Evolutionary conservation across 176 grass and related monocot genomes (phyloP).

Genomic region (Neostapfia colusana): DNA sequence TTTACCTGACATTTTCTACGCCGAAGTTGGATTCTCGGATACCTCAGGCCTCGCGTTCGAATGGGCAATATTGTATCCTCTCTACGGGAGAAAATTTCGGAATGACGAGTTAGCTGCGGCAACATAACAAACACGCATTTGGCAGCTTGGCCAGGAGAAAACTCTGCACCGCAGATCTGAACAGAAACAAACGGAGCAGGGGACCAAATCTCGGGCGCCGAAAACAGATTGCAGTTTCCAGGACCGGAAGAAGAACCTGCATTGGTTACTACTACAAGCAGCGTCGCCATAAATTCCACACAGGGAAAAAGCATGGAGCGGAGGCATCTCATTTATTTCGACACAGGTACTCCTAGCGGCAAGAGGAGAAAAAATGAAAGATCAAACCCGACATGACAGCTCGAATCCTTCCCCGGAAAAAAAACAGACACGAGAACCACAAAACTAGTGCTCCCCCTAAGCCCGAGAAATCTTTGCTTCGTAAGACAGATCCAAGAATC

Average conservation of each 20-base stretch:
- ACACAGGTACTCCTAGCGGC: not conserved
- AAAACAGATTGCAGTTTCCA: slow-evolving; percentile 40
- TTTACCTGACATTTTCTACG: slow-evolving; percentile 46
- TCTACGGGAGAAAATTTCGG: slow-evolving; percentile 1
- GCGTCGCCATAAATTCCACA: slow-evolving; percentile 46
- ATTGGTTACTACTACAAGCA: slow-evolving; percentile 47
- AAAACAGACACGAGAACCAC: slow-evolving; percentile 9
- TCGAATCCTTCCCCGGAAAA: slow-evolving; percentile 4
- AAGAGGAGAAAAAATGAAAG: not conserved
- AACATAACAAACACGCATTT: slow-evolving; percentile 29
- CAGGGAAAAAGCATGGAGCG: slow-evolving; percentile 34
- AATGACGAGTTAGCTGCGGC: slow-evolving; percentile 11
- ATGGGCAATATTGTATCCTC: slow-evolving; percentile 10
- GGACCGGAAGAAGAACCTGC: slow-evolving; percentile 46
- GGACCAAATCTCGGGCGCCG: slow-evolving; percentile 37
- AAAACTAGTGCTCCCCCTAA: slow-evolving; percentile 2
- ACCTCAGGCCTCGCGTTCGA: slow-evolving; percentile 23
- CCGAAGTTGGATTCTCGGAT: slow-evolving; percentile 24
- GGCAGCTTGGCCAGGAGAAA: not conserved
- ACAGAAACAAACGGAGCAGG: slow-evolving; percentile 26
- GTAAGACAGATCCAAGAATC: slow-evolving; percentile 35
- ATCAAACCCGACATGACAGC: slow-evolving; percentile 38
- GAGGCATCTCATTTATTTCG: slow-evolving; percentile 45
- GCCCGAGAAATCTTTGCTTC: not conserved
- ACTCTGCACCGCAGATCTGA: slow-evolving; percentile 48